Evolutionary conservation across 306 rosid species (phyloP).

Genomic region (Cicer cuneatum): DNA sequence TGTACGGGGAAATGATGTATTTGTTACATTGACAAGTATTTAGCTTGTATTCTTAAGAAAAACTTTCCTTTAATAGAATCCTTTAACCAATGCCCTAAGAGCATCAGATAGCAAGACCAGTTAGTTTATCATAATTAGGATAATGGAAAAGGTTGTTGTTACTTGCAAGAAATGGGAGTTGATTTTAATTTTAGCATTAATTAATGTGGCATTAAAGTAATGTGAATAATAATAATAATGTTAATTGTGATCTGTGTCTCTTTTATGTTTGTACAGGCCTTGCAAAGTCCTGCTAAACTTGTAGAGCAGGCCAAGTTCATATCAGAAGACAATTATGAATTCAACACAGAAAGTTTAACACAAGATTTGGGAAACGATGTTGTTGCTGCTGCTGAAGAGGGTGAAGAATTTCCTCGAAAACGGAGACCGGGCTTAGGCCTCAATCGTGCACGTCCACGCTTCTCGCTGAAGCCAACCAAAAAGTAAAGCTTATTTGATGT

Average conservation of each 20-base stretch:
- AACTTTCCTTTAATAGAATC: too few relatives aligned
- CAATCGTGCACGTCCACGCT: conserved; percentile 71
- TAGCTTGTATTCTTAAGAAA: too few relatives aligned
- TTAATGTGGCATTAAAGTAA: neutral
- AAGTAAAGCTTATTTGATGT: conserved; percentile 48
- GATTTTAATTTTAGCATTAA: conserved; percentile 4
- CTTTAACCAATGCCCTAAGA: too few relatives aligned
- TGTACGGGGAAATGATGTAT: too few relatives aligned
- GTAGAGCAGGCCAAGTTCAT: conserved; percentile 56
- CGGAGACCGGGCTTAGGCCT: conserved; percentile 78
- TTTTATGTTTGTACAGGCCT: conserved; percentile 52
- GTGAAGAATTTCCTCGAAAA: conserved; percentile 57
- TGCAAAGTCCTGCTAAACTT: conserved; percentile 56
- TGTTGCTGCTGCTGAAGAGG: conserved; percentile 38
- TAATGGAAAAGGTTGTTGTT: neutral
- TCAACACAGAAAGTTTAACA: conserved; percentile 29
- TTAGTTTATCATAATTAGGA: neutral
- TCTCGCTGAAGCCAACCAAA: conserved; percentile 62
- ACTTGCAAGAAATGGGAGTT: neutral
- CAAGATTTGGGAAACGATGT: conserved; percentile 36
- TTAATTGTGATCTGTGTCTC: conserved; percentile 16
- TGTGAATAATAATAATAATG: neutral
- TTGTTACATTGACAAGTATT: too few relatives aligned
- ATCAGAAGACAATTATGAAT: conserved; percentile 40
- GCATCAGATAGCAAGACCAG: too few relatives aligned